phyloP scores from a whole-genome alignment of 1,284 basidiomycete genomes.

The Lentinula novae-zelandiae region DNA sequence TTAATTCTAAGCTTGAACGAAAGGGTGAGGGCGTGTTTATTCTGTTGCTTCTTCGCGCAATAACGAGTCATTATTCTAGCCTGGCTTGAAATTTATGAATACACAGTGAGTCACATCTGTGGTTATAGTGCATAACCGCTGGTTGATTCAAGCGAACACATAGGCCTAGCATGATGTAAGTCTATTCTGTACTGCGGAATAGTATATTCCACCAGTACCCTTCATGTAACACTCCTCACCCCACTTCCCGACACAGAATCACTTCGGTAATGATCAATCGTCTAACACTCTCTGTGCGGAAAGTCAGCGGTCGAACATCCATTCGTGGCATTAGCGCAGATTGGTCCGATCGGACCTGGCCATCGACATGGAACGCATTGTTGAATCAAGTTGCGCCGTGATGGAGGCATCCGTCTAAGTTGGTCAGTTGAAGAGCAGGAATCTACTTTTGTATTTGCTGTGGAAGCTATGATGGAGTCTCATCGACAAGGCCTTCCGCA shows the following conservation, averaged over 20 bases:
- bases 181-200: background rate
- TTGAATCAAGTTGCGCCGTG: background rate
- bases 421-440: too few relatives aligned
- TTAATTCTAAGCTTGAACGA: slow-evolving; percentile 22
- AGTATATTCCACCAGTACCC: background rate
- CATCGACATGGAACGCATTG: background rate
- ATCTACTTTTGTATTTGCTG: too few relatives aligned
- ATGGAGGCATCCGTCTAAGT: background rate
- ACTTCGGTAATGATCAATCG: slow-evolving; percentile 28
- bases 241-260: slow-evolving; percentile 11
- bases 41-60: background rate
- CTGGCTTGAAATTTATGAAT: slow-evolving; percentile 24
- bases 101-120: slow-evolving; percentile 18
- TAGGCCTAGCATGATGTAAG: slow-evolving; percentile 26
- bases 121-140: background rate
- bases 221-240: background rate
- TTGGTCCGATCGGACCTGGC: background rate
- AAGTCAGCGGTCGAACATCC: background rate
- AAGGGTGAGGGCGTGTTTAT: slow-evolving; percentile 16
- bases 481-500: too few relatives aligned
- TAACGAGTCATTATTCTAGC: slow-evolving; percentile 13
- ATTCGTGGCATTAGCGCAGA: background rate
- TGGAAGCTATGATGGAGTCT: too few relatives aligned
- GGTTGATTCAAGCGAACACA: background rate
- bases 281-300: slow-evolving; percentile 21